Percentiles rank a stretch among this genome's conserved stretches.
phyloP scores from a whole-genome alignment of 2,329 filamentous ascomycete genomes.

The Fusarium sp. region DNA sequence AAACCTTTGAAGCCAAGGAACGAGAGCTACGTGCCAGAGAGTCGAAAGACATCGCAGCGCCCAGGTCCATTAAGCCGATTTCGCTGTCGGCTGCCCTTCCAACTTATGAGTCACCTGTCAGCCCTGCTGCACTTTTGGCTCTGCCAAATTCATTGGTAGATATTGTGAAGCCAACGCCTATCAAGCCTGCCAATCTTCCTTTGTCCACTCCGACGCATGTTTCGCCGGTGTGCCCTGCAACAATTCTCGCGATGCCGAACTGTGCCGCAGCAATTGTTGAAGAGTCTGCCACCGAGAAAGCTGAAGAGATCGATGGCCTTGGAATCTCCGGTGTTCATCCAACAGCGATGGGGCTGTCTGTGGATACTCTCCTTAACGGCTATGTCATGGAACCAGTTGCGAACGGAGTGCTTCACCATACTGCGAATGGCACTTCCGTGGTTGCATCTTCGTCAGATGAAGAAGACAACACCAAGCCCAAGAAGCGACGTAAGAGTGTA shows the following conservation, averaged over 20 bases:
- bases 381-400: not conserved
- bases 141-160: conserved; percentile 65
- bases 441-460: conserved; percentile 36
- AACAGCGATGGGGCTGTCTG: conserved; percentile 14
- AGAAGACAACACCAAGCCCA: conserved; percentile 30
- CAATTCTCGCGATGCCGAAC: conserved; percentile 66
- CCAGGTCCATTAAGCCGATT: not conserved
- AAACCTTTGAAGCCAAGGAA: conserved; percentile 15
- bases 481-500: conserved; percentile 71
- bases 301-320: not conserved
- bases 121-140: conserved; percentile 59
- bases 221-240: conserved; percentile 58
- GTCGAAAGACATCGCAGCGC: conserved; percentile 6
- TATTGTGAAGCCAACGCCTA: conserved; percentile 5
- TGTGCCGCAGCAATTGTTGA: conserved; percentile 49
- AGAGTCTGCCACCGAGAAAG: not conserved
- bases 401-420: conserved; percentile 1
- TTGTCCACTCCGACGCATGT: not conserved
- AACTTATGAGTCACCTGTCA: conserved; percentile 54
- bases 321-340: conserved; percentile 8
- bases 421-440: conserved; percentile 14
- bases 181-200: not conserved
- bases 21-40: conserved; percentile 10
- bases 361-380: conserved; percentile 13
- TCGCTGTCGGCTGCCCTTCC: conserved; percentile 5